A percentile compares a stretch with the other conserved stretches of the same genome.
These are phyloP conservation scores for Panaeolus cyanescens DNA, from an alignment of 768 basidiomycete genomes.

Conservation along the genomic window DNA sequence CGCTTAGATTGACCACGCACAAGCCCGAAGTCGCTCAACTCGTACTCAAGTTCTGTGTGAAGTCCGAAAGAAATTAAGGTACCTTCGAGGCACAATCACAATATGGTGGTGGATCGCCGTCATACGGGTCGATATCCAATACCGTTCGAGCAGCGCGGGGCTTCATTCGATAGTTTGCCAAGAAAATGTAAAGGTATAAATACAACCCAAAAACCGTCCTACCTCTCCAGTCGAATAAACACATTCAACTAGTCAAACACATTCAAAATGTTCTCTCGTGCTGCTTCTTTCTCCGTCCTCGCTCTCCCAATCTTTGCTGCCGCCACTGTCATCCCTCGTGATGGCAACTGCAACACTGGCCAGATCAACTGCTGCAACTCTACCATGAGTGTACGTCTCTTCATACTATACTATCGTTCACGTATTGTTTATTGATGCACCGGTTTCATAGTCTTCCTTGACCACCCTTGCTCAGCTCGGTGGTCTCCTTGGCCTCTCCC, in stretches of 20 bases:
- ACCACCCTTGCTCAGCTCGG: slow-evolving; percentile 5
- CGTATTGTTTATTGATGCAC: slow-evolving; percentile 5
- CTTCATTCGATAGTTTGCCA: too few relatives aligned
- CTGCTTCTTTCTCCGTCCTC: slow-evolving; percentile 23
- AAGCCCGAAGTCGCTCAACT: neutral
- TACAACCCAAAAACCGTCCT: neutral
- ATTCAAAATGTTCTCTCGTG: slow-evolving; percentile 29
- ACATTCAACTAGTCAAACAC: neutral
- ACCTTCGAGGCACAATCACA: neutral
- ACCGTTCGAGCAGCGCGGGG: too few relatives aligned
- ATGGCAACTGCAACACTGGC: slow-evolving; percentile 28
- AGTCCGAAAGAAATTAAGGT: neutral
- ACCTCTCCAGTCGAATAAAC: neutral
- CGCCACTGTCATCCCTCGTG: slow-evolving; percentile 24
- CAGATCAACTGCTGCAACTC: slow-evolving; percentile 29
- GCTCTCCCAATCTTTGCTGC: slow-evolving; percentile 28
- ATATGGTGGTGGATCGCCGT: too few relatives aligned
- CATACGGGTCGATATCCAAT: too few relatives aligned
- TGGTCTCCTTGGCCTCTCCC: slow-evolving; percentile 27
- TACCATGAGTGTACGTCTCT: slow-evolving; percentile 17
- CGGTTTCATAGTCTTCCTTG: slow-evolving; percentile 15
- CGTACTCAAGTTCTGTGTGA: neutral
- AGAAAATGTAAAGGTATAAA: neutral
- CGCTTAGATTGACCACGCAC: neutral
- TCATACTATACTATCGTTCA: neutral